phyloP scores from a whole-genome alignment of 306 rosid species.

The Calophaca sinica region DNA sequence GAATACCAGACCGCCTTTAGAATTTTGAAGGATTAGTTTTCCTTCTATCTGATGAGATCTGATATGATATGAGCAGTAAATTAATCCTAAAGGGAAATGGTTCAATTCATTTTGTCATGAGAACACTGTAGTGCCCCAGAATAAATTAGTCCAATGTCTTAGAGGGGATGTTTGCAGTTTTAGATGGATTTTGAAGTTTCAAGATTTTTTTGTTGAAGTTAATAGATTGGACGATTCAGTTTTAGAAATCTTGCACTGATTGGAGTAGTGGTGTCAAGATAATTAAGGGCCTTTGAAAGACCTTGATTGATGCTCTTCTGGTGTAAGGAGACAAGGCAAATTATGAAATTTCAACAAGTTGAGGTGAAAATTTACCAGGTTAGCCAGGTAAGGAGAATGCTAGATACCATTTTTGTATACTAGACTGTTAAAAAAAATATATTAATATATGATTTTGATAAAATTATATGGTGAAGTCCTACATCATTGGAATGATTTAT shows the following conservation, averaged over 20 bases:
- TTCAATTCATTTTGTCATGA: too few relatives aligned
- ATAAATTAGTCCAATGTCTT: not conserved
- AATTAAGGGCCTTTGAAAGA: not conserved
- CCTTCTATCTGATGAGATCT: slow-evolving; percentile 49
- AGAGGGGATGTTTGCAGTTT: not conserved
- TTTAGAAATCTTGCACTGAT: not conserved
- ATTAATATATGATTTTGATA: not conserved
- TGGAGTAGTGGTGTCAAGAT: too few relatives aligned
- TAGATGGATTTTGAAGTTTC: not conserved
- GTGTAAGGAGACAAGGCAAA: not conserved
- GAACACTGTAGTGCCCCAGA: not conserved
- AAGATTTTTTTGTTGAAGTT: not conserved
- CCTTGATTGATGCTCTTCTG: not conserved
- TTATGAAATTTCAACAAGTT: too few relatives aligned
- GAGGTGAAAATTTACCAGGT: not conserved
- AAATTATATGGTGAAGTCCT: not conserved
- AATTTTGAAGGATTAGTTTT: slow-evolving; percentile 71
- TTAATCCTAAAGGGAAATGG: too few relatives aligned
- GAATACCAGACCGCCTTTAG: too few relatives aligned
- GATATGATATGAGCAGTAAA: too few relatives aligned
- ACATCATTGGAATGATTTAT: not conserved
- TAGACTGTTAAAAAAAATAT: not conserved
- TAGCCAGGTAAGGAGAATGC: not conserved
- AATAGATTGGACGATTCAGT: too few relatives aligned
- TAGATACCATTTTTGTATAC: not conserved